Evolutionary conservation across 129 eudicot genomes (phyloP), one percentile per base, ranked within the genome.

Genomic region (Apium graveolens): DNA sequence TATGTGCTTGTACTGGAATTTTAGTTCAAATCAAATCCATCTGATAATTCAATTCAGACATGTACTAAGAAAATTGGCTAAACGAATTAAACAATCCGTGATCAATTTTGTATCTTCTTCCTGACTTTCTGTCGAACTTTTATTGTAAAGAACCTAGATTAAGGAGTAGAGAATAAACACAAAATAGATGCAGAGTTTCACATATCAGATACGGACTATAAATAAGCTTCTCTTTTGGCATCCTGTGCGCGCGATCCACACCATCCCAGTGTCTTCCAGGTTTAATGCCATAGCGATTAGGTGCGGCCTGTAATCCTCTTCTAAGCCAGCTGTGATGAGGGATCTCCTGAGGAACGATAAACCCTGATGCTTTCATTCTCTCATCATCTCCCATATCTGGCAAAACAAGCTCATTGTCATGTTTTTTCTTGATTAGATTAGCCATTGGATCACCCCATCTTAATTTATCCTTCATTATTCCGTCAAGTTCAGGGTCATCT

Each of bases 231-330:
- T 80, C 75, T 84, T 83, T 91, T 88, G 0, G 91, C 89, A 91
- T 62, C 98, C 97, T 14, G 75, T 95, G 76, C 97, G n/a, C 90
- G 35, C 99, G 96, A 71, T 95, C 97, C 43, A 95, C 99, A 1
- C 99, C 99, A 24, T 95, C 99, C 99, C 99, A 95, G 44, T 95
- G 99, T 55, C 99, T 86, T 51, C 99, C 97, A 7, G 99, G 97
- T 82, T 77, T 87, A 81, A 95, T 95, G 53, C 91, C 88, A 76
- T 95, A 95, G 13, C 97, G 96, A 80, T 95, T 91, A 34, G 96
- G 89, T 51, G 96, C 97, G 78, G 88, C 89, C n/a, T 87, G 94
- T 2, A 92, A 53, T 34, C 96, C 89, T 81, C 96, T 88, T 73
- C 76, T 92, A 49, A 90, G 79, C 98, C 98, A 95, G 83, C 98